Base-by-base conservation (phyloP, 2,329 filamentous ascomycete species). In the Raffaelea arxii region DNA sequence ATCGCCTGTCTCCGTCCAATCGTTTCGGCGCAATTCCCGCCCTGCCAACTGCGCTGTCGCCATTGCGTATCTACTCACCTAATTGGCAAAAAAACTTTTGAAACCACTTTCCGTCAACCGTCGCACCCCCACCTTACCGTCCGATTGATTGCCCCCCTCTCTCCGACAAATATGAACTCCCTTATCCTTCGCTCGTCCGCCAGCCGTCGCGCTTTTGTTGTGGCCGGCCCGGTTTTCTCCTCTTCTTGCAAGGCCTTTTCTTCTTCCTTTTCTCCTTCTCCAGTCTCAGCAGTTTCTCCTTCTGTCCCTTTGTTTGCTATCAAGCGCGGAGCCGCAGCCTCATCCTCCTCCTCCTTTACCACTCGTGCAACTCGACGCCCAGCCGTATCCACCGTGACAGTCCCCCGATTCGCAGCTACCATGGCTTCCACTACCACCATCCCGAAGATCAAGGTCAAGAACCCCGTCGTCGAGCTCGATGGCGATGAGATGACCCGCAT, bases 361-460 rank as follows among this genome's bases (percentile, higher is more conserved):
- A 37, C 27, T n/a, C 27, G 41, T 12, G 41, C 41, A 21, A 44
- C 43, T 14, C 47, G 44, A 23, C 47, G 42, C 38, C 43, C 47
- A 2, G 23, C 30, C 32, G 9, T 22, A 27, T 23, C 25, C 38
- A 25, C 18, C 49, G 67, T 64, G 41, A 74, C 67, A 59, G 80
- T 82, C 77, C 71, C 75, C 48, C 61, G 62, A 51, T 35, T 41
- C 19, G 41, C 48, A 32, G 49, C 51, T 32, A 45, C 49, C 45
- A 11, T 48, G 40, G 51, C 49, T 42, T 47, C 52, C 4, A 19
- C 35, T 21, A 43, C 49, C 25, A 41, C 50, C 24, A 48, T 52
- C 58, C 73, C 78, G 62, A 98, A 97, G 84, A 97, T 97, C 78
- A 92, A 94, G 80, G 92, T 98, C 75, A 90, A 94, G 82, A 97